Conservation (phyloP, 139 green algal genomes). For the Micromonas commoda region DNA sequence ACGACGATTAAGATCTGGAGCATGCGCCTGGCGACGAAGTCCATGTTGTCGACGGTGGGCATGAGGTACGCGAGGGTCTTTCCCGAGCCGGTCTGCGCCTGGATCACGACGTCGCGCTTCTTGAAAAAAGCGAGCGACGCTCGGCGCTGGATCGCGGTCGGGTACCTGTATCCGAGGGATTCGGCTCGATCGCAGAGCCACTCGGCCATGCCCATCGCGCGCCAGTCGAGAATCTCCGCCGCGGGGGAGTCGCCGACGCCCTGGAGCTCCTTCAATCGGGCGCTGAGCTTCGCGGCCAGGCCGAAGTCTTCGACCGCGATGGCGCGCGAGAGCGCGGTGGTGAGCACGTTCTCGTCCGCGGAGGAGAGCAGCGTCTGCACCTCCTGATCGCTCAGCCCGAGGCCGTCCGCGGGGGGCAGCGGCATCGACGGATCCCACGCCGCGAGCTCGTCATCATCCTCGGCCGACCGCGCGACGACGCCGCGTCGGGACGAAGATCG, state of each 20-base stretch:
- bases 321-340: not conserved
- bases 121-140: constrained; percentile 9
- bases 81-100: constrained; percentile 25
- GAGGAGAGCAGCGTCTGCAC: not conserved
- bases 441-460: no score
- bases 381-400: not conserved
- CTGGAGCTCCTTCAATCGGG: constrained; percentile 3
- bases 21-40: constrained; percentile 22
- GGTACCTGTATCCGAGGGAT: constrained; percentile 6
- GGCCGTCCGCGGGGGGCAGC: no score
- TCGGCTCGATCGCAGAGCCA: constrained; percentile 22
- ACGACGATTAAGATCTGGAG: constrained; percentile 25
- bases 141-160: constrained; percentile 19
- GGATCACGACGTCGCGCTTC: constrained; percentile 23
- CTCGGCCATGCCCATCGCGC: constrained; percentile 5
- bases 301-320: constrained; percentile 14
- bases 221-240: constrained; percentile 14
- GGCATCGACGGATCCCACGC: no score
- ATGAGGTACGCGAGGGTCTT: constrained; percentile 36
- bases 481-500: no score
- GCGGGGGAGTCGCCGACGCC: not conserved
- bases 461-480: not conserved
- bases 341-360: constrained; percentile 17
- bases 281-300: constrained; percentile 3
- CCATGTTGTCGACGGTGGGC: constrained; percentile 9